Percentiles rank a stretch among this genome's conserved stretches.
Evolutionary conservation across 768 basidiomycete genomes (phyloP).

Genomic region (Pleurotus tuoliensis): DNA sequence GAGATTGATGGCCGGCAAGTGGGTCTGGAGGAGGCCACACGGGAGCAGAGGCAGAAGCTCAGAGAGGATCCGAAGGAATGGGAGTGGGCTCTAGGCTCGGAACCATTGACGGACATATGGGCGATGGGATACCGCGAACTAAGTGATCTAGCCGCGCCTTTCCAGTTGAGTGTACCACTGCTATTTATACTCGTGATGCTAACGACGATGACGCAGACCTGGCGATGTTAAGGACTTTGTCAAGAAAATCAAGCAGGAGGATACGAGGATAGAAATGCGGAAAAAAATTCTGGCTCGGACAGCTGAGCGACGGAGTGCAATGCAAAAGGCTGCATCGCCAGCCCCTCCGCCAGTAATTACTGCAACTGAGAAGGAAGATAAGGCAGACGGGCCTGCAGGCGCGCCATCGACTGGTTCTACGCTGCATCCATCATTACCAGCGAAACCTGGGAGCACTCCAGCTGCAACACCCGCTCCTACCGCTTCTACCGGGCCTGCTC

Average conservation of each 20-base stretch:
- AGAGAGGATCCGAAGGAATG: slow-evolving; percentile 57
- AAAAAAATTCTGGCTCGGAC: slow-evolving; percentile 34
- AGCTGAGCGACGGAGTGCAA: slow-evolving; percentile 20
- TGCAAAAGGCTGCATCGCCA: slow-evolving; percentile 10
- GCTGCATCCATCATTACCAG: slow-evolving; percentile 8
- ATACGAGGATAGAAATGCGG: slow-evolving; percentile 55
- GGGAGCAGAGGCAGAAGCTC: slow-evolving; percentile 46
- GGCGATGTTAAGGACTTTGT: slow-evolving; percentile 75
- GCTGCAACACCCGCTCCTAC: slow-evolving; percentile 8
- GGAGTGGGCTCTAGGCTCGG: slow-evolving; percentile 63
- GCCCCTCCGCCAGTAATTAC: slow-evolving; percentile 13
- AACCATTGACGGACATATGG: slow-evolving; percentile 78
- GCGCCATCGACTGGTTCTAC: slow-evolving; percentile 1
- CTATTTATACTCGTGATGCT: slow-evolving; percentile 4
- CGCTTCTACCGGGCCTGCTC: slow-evolving; percentile 17
- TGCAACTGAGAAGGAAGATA: slow-evolving; percentile 9
- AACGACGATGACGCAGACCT: slow-evolving; percentile 35
- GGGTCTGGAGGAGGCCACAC: slow-evolving; percentile 62
- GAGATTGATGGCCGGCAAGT: slow-evolving; percentile 46
- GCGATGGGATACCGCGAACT: slow-evolving; percentile 72
- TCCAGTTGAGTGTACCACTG: slow-evolving; percentile 46
- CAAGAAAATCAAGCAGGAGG: slow-evolving; percentile 65
- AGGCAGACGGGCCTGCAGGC: slow-evolving; percentile 17
- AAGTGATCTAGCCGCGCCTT: slow-evolving; percentile 57
- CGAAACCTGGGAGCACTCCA: slow-evolving; percentile 8